phyloP scores from a whole-genome alignment of 768 basidiomycete species.

The Pleurotus ostreatus region DNA sequence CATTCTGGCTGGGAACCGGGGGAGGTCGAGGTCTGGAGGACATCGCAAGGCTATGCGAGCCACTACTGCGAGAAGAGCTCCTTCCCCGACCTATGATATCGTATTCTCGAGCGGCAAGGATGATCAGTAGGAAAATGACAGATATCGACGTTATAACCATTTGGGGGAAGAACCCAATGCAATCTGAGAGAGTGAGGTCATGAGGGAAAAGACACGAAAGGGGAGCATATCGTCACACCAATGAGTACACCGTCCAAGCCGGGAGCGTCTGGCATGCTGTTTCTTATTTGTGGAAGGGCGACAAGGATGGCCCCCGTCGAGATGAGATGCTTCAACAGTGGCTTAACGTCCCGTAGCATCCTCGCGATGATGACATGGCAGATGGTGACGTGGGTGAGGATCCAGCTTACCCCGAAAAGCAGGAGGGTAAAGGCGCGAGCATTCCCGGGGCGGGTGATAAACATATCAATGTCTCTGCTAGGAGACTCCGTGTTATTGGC shows the following conservation, averaged over 20 bases:
- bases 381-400: slow-evolving; percentile 48
- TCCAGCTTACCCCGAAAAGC: slow-evolving; percentile 47
- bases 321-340: slow-evolving; percentile 33
- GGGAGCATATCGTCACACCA: slow-evolving; percentile 26
- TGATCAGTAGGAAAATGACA: slow-evolving; percentile 36
- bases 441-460: slow-evolving; percentile 39
- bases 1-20: slow-evolving; percentile 22
- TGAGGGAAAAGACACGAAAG: neutral
- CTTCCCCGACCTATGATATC: slow-evolving; percentile 16
- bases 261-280: slow-evolving; percentile 56
- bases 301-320: slow-evolving; percentile 38
- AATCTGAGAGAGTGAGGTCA: slow-evolving; percentile 26
- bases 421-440: slow-evolving; percentile 40
- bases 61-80: neutral
- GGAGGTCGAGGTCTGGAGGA: slow-evolving; percentile 21
- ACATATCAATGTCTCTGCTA: slow-evolving; percentile 42
- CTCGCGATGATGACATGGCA: slow-evolving; percentile 42
- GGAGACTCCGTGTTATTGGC: slow-evolving; percentile 19
- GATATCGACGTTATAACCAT: slow-evolving; percentile 44
- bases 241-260: slow-evolving; percentile 44
- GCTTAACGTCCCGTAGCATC: slow-evolving; percentile 23
- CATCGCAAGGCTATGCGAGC: neutral
- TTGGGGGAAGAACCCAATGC: slow-evolving; percentile 57
- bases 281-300: slow-evolving; percentile 45
- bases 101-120: slow-evolving; percentile 38